Percentiles rank a stretch among this genome's conserved stretches.
Evolutionary conservation across 352 stramenopile genomes (phyloP).

Genomic region (Globisporangium canariense): DNA sequence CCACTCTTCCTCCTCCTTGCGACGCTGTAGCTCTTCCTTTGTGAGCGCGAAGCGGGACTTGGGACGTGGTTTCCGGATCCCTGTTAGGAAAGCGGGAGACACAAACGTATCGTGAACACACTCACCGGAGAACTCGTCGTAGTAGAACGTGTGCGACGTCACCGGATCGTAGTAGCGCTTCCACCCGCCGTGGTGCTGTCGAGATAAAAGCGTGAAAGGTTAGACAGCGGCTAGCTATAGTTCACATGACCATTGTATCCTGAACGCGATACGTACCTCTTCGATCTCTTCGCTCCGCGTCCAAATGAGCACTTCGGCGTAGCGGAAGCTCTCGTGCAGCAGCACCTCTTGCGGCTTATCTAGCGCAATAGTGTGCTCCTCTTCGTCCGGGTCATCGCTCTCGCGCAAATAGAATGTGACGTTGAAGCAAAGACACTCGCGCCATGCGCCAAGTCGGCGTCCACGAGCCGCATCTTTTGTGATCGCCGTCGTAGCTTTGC

Average conservation of each 20-base stretch:
- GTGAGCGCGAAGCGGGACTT: constrained; percentile 31
- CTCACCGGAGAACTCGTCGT: constrained; percentile 56
- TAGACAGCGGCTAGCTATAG: not conserved
- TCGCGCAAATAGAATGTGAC: constrained; percentile 55
- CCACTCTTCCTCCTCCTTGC: constrained; percentile 68
- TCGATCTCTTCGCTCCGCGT: constrained; percentile 66
- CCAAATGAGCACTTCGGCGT: constrained; percentile 47
- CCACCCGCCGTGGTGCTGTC: constrained; percentile 42
- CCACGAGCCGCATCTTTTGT: constrained; percentile 42
- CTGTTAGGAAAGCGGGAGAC: constrained; percentile 31
- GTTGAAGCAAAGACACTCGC: constrained; percentile 46
- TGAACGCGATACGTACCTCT: constrained; percentile 18
- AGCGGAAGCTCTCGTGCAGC: constrained; percentile 44
- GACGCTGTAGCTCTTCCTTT: constrained; percentile 41
- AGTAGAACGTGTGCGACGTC: constrained; percentile 63
- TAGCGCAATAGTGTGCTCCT: constrained; percentile 24
- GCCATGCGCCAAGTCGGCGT: constrained; percentile 42
- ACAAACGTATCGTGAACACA: constrained; percentile 57
- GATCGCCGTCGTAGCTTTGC: constrained; percentile 23
- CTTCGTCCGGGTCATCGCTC: constrained; percentile 15
- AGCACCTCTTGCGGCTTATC: constrained; percentile 59
- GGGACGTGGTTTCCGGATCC: constrained; percentile 30
- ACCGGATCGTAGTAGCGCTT: constrained; percentile 53
- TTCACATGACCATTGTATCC: not conserved
- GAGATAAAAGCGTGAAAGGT: not conserved